Conservation (phyloP, 2,329 filamentous ascomycete species). For the Hortaea werneckii region DNA sequence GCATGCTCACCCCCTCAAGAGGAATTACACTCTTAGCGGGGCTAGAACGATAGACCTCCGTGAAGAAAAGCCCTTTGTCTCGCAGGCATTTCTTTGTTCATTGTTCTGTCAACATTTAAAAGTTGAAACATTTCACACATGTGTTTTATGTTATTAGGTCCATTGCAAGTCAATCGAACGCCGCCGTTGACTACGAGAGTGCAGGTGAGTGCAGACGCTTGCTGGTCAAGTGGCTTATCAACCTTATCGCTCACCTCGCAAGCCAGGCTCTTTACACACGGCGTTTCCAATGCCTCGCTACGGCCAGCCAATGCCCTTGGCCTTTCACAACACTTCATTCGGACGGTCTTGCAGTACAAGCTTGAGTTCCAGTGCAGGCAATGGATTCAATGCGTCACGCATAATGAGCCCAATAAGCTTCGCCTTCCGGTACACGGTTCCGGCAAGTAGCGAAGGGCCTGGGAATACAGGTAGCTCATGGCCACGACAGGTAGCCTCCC, state of each 20-base stretch:
- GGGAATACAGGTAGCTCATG: neutral
- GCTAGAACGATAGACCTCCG: too few species aligned
- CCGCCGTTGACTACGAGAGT: too few species aligned
- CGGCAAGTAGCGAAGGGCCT: neutral
- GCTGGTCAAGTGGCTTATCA: neutral
- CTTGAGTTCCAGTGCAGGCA: neutral
- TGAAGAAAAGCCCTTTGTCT: too few species aligned
- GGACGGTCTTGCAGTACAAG: neutral
- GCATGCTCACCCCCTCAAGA: too few species aligned
- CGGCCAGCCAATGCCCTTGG: slow-evolving; percentile 1
- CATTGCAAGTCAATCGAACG: too few species aligned
- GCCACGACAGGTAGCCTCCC: neutral
- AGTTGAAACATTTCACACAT: neutral
- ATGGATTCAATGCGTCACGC: neutral
- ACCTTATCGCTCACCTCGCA: neutral
- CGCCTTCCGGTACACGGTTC: neutral
- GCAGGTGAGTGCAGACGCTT: neutral
- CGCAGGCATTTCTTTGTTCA: neutral
- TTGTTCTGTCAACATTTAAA: neutral
- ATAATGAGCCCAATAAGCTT: neutral
- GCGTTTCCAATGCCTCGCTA: neutral
- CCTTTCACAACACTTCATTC: slow-evolving; percentile 2
- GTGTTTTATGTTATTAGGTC: too few species aligned
- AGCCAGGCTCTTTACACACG: too few species aligned
- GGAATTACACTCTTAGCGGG: too few species aligned